Percentiles rank a stretch among this genome's conserved stretches.
Conservation (phyloP, 2,329 filamentous ascomycete genomes). For the Alternaria arborescens region DNA sequence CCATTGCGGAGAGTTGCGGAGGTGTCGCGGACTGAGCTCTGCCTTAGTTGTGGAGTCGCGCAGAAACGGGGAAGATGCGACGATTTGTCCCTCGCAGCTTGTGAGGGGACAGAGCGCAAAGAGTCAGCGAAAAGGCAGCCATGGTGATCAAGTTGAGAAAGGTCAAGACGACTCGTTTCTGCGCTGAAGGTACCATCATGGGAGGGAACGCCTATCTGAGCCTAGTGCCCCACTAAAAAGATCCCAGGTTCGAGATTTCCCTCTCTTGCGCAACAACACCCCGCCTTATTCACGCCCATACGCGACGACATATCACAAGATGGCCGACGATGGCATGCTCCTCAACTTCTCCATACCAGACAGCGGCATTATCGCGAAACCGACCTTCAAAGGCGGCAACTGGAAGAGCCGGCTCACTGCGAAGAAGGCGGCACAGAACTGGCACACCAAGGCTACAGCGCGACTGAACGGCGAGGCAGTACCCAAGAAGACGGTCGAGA, state of each 20-base stretch:
- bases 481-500: constrained; percentile 29
- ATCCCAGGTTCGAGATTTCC: constrained; percentile 23
- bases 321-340: constrained; percentile 96
- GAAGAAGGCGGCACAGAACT: constrained; percentile 70
- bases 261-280: constrained; percentile 10
- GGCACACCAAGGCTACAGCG: constrained; percentile 55
- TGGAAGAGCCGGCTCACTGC: constrained; percentile 90
- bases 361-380: constrained; percentile 68
- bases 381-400: constrained; percentile 82
- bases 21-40: constrained; percentile 25
- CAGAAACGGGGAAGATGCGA: background rate
- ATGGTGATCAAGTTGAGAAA: constrained; percentile 27
- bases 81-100: constrained; percentile 6
- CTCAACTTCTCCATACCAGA: constrained; percentile 87
- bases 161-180: constrained; percentile 33
- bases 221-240: constrained; percentile 32
- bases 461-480: constrained; percentile 41
- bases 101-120: constrained; percentile 14
- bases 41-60: constrained; percentile 1
- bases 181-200: constrained; percentile 35
- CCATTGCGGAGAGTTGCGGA: constrained; percentile 38
- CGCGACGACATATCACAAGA: constrained; percentile 51
- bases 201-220: constrained; percentile 8
- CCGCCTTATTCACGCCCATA: constrained; percentile 8
- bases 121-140: constrained; percentile 15